A percentile compares a stretch with the other conserved stretches of the same genome.
Evolutionary conservation across 2,329 filamentous ascomycete genomes (phyloP).

Genomic region (Corinectria fuckeliana): DNA sequence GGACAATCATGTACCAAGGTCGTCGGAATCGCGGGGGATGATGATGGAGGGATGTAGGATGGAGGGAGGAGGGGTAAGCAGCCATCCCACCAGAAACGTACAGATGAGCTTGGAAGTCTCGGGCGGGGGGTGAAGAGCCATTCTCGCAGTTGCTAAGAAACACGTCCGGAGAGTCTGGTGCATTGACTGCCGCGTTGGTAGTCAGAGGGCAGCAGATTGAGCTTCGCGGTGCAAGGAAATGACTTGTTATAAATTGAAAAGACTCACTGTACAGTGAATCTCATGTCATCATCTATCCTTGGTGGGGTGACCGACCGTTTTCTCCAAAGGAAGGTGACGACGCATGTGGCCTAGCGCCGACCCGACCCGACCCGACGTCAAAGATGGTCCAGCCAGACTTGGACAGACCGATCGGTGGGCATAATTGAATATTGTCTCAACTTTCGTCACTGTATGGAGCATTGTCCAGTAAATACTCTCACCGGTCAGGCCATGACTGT

Average conservation of each 20-base stretch:
- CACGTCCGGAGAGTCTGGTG: conserved; percentile 21
- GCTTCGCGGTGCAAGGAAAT: conserved; percentile 5
- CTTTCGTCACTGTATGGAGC: not conserved
- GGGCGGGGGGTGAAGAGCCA: conserved; percentile 53
- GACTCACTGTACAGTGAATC: conserved; percentile 16
- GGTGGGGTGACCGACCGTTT: conserved; percentile 28
- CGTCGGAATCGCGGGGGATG: not conserved
- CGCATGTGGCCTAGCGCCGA: conserved; percentile 6
- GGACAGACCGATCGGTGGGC: too few species aligned
- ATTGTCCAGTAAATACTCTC: too few species aligned
- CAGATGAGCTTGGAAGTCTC: conserved; percentile 56
- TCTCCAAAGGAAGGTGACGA: too few species aligned
- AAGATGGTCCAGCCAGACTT: too few species aligned
- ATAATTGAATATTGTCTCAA: not conserved
- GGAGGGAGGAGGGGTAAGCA: conserved; percentile 7
- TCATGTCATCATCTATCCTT: not conserved
- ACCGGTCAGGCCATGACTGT: not conserved
- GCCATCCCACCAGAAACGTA: conserved; percentile 40
- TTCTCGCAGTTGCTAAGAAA: conserved; percentile 41
- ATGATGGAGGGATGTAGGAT: too few species aligned
- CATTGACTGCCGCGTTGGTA: conserved; percentile 29
- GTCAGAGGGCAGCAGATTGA: not conserved
- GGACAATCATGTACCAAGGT: not conserved
- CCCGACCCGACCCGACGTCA: not conserved
- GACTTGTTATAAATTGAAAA: conserved; percentile 13